A percentile compares a stretch with the other conserved stretches of the same genome.
These are phyloP conservation scores for Pleurotus tuber-regium DNA, from an alignment of 768 basidiomycete genomes.

Conservation along the genomic window DNA sequence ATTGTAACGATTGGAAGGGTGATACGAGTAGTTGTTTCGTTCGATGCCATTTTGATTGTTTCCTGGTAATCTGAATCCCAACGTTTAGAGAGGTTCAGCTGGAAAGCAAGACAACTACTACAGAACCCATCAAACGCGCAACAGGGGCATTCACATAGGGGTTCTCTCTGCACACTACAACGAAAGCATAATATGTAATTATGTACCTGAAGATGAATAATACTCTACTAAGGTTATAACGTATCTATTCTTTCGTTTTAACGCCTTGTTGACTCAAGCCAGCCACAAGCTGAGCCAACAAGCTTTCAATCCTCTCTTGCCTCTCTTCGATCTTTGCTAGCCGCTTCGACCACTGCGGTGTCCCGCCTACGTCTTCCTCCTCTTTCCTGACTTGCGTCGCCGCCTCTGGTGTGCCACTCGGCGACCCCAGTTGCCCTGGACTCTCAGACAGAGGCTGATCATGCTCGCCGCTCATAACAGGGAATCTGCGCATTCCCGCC, in stretches of 20 bases:
- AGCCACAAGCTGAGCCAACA: constrained; percentile 36
- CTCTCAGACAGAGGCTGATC: constrained; percentile 12
- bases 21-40: too few species aligned
- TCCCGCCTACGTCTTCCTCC: constrained; percentile 15
- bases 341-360: constrained; percentile 13
- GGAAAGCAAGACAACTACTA: too few species aligned
- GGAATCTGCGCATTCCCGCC: constrained; percentile 21
- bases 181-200: too few species aligned
- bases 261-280: constrained; percentile 3
- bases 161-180: too few species aligned
- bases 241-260: constrained; percentile 13
- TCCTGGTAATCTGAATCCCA: too few species aligned
- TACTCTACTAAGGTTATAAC: too few species aligned
- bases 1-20: constrained; percentile 52
- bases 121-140: too few species aligned
- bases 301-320: constrained; percentile 44
- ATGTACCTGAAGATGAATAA: too few species aligned
- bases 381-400: constrained; percentile 22
- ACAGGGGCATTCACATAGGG: too few species aligned
- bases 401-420: constrained; percentile 17
- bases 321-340: constrained; percentile 39
- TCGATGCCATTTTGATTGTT: too few species aligned
- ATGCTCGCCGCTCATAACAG: constrained; percentile 17
- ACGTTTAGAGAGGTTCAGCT: too few species aligned
- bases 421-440: constrained; percentile 5